Percentiles rank a stretch among this genome's conserved stretches.
Conservation (phyloP, 1,284 basidiomycete species). For the Macrocybe sp. region DNA sequence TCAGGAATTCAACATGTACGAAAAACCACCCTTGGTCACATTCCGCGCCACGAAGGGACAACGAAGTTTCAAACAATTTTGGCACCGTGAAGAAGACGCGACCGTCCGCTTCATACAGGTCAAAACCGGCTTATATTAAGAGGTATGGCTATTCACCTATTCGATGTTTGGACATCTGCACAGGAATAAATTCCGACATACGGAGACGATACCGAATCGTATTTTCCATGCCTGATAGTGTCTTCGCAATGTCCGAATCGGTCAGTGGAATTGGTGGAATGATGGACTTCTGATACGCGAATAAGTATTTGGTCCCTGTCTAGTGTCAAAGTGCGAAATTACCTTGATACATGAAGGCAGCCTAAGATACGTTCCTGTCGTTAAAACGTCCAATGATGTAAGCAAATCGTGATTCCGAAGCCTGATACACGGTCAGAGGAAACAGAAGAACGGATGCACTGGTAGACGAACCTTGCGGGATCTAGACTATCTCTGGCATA, state of each 20-base stretch:
- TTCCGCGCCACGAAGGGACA: conserved; percentile 68
- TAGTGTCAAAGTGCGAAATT: conserved; percentile 6
- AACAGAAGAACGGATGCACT: not conserved
- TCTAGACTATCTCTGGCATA: conserved; percentile 65
- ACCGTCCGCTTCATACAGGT: conserved; percentile 52
- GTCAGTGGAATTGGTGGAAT: conserved; percentile 62
- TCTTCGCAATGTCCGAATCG: conserved; percentile 60
- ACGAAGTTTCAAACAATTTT: conserved; percentile 70
- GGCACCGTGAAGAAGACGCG: conserved; percentile 73
- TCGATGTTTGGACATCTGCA: conserved; percentile 68
- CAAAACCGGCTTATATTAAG: not conserved
- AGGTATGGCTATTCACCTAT: conserved; percentile 46
- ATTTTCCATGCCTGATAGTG: conserved; percentile 69
- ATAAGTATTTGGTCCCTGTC: conserved; percentile 11
- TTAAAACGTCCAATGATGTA: conserved; percentile 83
- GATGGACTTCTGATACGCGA: conserved; percentile 52
- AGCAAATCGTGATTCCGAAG: conserved; percentile 87
- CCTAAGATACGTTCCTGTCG: conserved; percentile 75
- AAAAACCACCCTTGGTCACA: conserved; percentile 79
- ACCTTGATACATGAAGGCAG: conserved; percentile 80
- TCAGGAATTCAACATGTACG: conserved; percentile 70
- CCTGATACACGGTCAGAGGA: conserved; percentile 31
- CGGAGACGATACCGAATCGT: conserved; percentile 74
- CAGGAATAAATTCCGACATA: conserved; percentile 67
- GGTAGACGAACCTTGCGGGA: conserved; percentile 51